Percentiles rank a stretch among this genome's conserved stretches.
Evolutionary conservation across 169 alveolate species (phyloP).

Genomic region (Plasmodium gaboni): DNA sequence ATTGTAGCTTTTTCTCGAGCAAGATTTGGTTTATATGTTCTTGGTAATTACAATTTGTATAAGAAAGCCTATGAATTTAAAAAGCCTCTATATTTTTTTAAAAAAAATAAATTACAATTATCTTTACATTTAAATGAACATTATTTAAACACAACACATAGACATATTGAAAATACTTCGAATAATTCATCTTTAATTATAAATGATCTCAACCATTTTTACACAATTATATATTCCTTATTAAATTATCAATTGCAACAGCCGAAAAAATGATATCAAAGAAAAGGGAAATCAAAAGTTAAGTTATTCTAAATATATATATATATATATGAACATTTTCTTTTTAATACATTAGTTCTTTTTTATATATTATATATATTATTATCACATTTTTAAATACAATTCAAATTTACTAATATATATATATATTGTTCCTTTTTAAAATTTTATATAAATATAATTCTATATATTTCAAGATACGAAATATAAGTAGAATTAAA

Average conservation of each 20-base stretch:
- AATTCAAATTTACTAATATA: too few relatives aligned
- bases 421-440: too few relatives aligned
- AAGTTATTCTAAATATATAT: conserved; percentile 12
- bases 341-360: too few relatives aligned
- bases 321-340: not conserved
- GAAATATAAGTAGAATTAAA: too few relatives aligned
- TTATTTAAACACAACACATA: conserved; percentile 20
- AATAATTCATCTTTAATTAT: conserved; percentile 18
- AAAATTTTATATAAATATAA: too few relatives aligned
- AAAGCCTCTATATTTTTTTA: conserved; percentile 61
- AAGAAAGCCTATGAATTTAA: conserved; percentile 76
- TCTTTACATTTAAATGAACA: conserved; percentile 62
- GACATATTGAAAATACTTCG: not conserved
- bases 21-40: conserved; percentile 91
- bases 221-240: conserved; percentile 47
- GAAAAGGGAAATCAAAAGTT: not conserved
- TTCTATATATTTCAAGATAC: too few relatives aligned
- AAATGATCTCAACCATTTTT: conserved; percentile 64
- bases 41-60: conserved; percentile 83
- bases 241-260: conserved; percentile 40
- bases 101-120: conserved; percentile 43
- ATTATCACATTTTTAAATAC: too few relatives aligned
- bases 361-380: too few relatives aligned
- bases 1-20: conserved; percentile 96
- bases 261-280: not conserved